A percentile compares a stretch with the other conserved stretches of the same genome.
phyloP scores from a whole-genome alignment of 1,284 basidiomycete species.

The Vanrija pseudolonga region DNA sequence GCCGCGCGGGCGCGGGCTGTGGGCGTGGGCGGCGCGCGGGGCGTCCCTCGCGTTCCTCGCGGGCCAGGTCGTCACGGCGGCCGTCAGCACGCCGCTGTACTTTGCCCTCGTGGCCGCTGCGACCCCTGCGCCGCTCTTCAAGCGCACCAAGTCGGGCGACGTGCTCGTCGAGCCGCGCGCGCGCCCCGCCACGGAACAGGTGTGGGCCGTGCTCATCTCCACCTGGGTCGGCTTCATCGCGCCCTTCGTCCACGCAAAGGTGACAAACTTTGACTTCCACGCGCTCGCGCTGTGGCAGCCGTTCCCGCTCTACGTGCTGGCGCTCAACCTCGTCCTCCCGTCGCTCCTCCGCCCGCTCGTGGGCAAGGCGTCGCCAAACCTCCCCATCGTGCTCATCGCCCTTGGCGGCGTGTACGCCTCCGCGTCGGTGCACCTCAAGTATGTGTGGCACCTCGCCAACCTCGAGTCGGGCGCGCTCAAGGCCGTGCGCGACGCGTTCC shows the following conservation, averaged over 20 bases:
- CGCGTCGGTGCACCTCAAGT: not conserved
- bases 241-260: not conserved
- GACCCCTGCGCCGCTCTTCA: conserved; percentile 1
- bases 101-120: conserved; percentile 7
- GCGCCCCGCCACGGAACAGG: conserved; percentile 8
- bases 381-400: conserved; percentile 12
- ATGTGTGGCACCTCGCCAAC: not conserved
- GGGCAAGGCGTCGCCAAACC: not conserved
- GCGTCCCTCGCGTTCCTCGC: not conserved
- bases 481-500: no score
- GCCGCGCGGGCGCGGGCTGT: conserved; percentile 8
- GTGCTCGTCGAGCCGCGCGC: not conserved
- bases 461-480: not conserved
- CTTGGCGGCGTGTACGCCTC: conserved; percentile 1
- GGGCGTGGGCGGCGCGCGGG: conserved; percentile 12
- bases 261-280: conserved; percentile 2
- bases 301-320: conserved; percentile 13
- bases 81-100: conserved; percentile 9
- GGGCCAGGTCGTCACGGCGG: conserved; percentile 12
- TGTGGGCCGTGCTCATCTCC: conserved; percentile 11
- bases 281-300: conserved; percentile 9
- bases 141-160: conserved; percentile 7
- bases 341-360: conserved; percentile 6
- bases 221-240: conserved; percentile 6
- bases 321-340: conserved; percentile 11